Evolutionary conservation across 2,329 filamentous ascomycete species (phyloP).

Genomic region (Plectosphaerella plurivora): DNA sequence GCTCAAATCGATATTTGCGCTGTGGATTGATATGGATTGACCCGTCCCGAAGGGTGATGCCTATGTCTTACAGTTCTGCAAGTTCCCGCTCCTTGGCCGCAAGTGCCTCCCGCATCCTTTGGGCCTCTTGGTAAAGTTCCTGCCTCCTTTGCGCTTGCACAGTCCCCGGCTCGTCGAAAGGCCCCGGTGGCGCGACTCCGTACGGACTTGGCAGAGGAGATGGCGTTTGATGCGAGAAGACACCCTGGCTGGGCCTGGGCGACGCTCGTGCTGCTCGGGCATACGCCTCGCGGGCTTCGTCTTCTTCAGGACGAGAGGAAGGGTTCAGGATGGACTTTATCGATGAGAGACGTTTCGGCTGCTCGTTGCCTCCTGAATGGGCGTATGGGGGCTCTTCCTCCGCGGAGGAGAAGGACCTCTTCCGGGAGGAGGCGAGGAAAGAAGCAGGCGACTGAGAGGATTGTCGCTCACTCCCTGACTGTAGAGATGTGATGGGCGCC

Average conservation of each 20-base stretch:
- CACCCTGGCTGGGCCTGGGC: slow-evolving; percentile 36
- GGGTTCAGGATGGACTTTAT: slow-evolving; percentile 75
- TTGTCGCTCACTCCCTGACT: slow-evolving; percentile 42
- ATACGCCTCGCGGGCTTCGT: slow-evolving; percentile 32
- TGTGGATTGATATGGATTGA: background rate
- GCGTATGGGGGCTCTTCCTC: slow-evolving; percentile 43
- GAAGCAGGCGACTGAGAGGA: slow-evolving; percentile 57
- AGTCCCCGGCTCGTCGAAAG: slow-evolving; percentile 41
- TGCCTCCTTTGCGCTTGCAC: slow-evolving; percentile 58
- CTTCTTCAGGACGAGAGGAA: slow-evolving; percentile 22
- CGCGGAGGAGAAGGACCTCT: slow-evolving; percentile 62
- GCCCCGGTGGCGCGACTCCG: slow-evolving; percentile 17
- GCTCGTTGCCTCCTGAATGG: slow-evolving; percentile 37
- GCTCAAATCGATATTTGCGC: background rate
- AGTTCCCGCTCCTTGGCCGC: slow-evolving; percentile 72
- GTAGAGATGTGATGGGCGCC: slow-evolving; percentile 48
- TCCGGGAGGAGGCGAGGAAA: slow-evolving; percentile 55
- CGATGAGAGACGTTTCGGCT: slow-evolving; percentile 62
- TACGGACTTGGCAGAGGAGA: slow-evolving; percentile 18
- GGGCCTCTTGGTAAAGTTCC: slow-evolving; percentile 66
- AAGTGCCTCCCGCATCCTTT: slow-evolving; percentile 69
- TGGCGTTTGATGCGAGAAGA: slow-evolving; percentile 22
- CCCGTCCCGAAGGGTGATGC: background rate
- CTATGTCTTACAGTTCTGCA: slow-evolving; percentile 31
- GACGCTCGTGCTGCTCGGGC: slow-evolving; percentile 37